phyloP scores from a whole-genome alignment of 345 rosid species.

The Brassica incana region DNA sequence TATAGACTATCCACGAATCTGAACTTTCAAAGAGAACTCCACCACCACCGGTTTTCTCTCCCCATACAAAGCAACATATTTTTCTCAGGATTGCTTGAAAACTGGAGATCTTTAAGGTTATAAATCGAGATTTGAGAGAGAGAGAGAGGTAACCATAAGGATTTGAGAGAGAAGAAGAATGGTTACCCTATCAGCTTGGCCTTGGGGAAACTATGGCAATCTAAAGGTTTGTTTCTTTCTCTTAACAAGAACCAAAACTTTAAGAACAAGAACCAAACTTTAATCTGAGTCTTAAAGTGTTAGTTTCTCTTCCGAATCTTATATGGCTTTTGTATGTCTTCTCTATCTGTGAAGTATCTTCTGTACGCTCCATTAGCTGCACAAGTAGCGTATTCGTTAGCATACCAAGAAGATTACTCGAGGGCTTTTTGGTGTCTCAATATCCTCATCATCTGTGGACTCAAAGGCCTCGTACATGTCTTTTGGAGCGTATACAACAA shows the following conservation, averaged over 20 bases:
- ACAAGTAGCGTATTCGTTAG: slow-evolving; percentile 54
- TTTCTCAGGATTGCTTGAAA: slow-evolving; percentile 18
- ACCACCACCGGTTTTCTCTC: slow-evolving; percentile 8
- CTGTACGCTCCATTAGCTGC: slow-evolving; percentile 70
- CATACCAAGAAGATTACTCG: slow-evolving; percentile 41
- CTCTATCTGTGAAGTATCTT: slow-evolving; percentile 56
- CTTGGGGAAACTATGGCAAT: slow-evolving; percentile 79
- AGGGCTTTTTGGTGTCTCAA: slow-evolving; percentile 62
- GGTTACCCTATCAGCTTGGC: slow-evolving; percentile 80
- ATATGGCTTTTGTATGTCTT: slow-evolving; percentile 1
- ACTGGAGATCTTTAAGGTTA: slow-evolving; percentile 20
- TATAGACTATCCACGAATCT: too few species aligned
- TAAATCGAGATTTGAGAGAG: slow-evolving; percentile 11
- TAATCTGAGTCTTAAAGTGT: background rate
- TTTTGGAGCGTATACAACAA: slow-evolving; percentile 47
- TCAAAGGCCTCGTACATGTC: slow-evolving; percentile 45
- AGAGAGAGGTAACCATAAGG: background rate
- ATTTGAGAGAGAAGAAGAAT: slow-evolving; percentile 30
- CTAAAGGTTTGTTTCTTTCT: slow-evolving; percentile 51
- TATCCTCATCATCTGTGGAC: slow-evolving; percentile 51
- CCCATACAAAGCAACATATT: slow-evolving; percentile 2
- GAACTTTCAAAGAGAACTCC: background rate
- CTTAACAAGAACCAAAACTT: too few species aligned
- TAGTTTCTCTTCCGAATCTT: slow-evolving; percentile 14
- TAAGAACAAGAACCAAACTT: background rate